These are phyloP conservation scores for Xylaria digitata DNA, from an alignment of 2,329 filamentous ascomycete genomes.

Conservation along the genomic window DNA sequence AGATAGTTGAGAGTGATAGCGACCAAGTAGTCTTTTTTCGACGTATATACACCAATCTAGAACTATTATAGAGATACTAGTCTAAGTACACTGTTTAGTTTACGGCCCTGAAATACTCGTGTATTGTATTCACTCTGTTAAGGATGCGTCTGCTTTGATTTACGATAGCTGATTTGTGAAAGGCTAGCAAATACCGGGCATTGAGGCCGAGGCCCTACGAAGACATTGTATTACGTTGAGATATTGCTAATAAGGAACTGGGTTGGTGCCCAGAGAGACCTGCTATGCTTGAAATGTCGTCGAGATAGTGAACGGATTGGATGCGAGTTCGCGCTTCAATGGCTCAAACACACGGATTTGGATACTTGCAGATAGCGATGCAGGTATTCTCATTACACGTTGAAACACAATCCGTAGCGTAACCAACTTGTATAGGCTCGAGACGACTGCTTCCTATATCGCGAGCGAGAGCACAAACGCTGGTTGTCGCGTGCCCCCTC, in stretches of 20 bases:
- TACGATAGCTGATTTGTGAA: not conserved
- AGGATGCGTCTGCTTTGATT: not conserved
- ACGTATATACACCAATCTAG: not conserved
- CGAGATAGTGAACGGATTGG: not conserved
- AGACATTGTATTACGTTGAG: not conserved
- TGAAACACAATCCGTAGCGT: slow-evolving; percentile 14
- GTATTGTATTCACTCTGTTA: not conserved
- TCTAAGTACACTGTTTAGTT: not conserved
- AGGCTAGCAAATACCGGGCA: not conserved
- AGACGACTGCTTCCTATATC: not conserved
- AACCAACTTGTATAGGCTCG: slow-evolving; percentile 8
- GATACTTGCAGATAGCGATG: slow-evolving; percentile 1
- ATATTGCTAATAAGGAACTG: not conserved
- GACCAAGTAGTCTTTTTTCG: not conserved
- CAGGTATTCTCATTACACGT: not conserved
- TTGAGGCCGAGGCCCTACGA: not conserved
- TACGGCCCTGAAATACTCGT: not conserved
- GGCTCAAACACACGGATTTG: slow-evolving; percentile 15
- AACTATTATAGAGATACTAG: not conserved
- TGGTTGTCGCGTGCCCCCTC: slow-evolving; percentile 18
- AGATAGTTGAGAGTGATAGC: not conserved
- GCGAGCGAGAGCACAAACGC: not conserved
- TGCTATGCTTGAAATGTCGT: slow-evolving; percentile 1
- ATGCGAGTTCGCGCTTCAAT: not conserved
- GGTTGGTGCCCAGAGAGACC: not conserved